Evolutionary conservation across 2,329 filamentous ascomycete genomes (phyloP).

Genomic region (Phaeosphaeria sp.): DNA sequence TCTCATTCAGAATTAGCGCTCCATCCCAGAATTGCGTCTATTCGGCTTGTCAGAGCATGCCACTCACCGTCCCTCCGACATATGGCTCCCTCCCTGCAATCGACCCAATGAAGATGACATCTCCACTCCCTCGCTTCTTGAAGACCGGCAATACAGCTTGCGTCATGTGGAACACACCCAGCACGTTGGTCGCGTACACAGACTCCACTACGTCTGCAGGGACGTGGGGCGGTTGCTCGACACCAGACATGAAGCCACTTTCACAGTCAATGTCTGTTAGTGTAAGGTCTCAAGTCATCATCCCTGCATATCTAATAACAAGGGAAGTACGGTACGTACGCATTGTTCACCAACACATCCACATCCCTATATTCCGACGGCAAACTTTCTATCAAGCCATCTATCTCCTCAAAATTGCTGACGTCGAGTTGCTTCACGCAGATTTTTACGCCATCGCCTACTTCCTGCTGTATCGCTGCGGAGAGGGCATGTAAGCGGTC

Average conservation of each 20-base stretch:
- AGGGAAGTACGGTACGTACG: slow-evolving; percentile 63
- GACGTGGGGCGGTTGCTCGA: slow-evolving; percentile 83
- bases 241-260: slow-evolving; percentile 84
- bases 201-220: slow-evolving; percentile 76
- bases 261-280: not conserved
- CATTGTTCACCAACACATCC: slow-evolving; percentile 93
- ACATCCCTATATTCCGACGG: slow-evolving; percentile 85
- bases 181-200: slow-evolving; percentile 92
- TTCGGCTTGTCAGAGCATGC: no score
- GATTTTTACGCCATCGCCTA: slow-evolving; percentile 67
- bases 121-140: slow-evolving; percentile 75
- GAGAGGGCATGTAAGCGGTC: slow-evolving; percentile 77
- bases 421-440: slow-evolving; percentile 85
- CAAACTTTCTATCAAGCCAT: slow-evolving; percentile 72
- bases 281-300: not conserved
- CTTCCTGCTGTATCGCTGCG: slow-evolving; percentile 74
- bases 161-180: slow-evolving; percentile 91
- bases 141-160: slow-evolving; percentile 85
- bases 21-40: no score
- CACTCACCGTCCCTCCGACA: slow-evolving; percentile 68
- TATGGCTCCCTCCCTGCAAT: slow-evolving; percentile 87
- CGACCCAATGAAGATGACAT: slow-evolving; percentile 92
- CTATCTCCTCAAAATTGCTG: slow-evolving; percentile 76
- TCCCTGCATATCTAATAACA: not conserved
- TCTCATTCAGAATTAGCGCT: no score